phyloP scores from a whole-genome alignment of 176 grass and related monocot species.

The Pontederia crassipes region DNA sequence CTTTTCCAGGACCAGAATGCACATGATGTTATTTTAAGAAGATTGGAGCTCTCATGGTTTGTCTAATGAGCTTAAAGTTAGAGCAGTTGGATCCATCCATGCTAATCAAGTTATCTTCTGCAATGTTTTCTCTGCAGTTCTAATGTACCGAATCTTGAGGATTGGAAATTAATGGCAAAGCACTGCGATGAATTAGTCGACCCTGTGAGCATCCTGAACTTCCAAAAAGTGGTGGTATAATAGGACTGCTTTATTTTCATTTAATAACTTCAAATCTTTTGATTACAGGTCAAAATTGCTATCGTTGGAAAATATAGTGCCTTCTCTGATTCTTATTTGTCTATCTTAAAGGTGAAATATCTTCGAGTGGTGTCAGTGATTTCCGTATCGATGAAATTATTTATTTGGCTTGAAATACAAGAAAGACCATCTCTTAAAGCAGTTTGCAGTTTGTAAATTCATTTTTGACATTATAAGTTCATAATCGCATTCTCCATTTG shows the following conservation, averaged over 20 bases:
- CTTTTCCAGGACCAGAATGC: constrained; percentile 32
- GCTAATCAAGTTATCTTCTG: not conserved
- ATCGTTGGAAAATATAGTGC: constrained; percentile 47
- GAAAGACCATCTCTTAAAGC: too few relatives aligned
- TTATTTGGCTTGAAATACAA: not conserved
- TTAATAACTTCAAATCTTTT: constrained; percentile 2
- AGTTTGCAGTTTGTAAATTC: too few relatives aligned
- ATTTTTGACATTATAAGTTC: too few relatives aligned
- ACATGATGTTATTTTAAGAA: constrained; percentile 35
- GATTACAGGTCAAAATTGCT: constrained; percentile 37
- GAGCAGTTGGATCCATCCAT: not conserved
- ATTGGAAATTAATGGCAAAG: constrained; percentile 27
- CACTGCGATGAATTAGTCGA: constrained; percentile 25
- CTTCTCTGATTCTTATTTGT: constrained; percentile 44
- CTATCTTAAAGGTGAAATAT: constrained; percentile 38
- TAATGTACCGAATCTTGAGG: constrained; percentile 24
- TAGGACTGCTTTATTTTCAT: constrained; percentile 1
- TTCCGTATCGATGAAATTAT: not conserved
- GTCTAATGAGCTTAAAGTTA: not conserved
- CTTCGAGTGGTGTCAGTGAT: not conserved
- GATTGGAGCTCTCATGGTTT: constrained; percentile 27
- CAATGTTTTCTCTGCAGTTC: constrained; percentile 9
- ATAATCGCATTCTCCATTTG: too few relatives aligned
- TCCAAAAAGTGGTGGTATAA: not conserved
- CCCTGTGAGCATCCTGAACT: constrained; percentile 29